These are phyloP conservation scores for Heritiera fomes DNA, from an alignment of 345 rosid species.

Conservation along the genomic window DNA sequence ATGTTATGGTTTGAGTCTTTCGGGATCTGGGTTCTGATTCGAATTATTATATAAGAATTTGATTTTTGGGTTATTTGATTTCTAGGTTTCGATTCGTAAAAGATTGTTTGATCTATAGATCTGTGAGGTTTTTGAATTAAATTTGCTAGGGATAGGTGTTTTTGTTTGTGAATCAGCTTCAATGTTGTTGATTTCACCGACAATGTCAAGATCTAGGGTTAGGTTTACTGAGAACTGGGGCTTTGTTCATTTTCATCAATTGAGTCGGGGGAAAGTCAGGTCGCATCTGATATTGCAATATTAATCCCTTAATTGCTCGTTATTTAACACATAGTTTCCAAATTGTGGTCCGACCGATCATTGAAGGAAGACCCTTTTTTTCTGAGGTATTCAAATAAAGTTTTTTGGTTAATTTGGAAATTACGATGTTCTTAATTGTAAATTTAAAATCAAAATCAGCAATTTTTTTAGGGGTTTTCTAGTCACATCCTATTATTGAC, in stretches of 20 bases:
- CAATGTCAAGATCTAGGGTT: constrained; percentile 41
- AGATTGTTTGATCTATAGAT: constrained; percentile 21
- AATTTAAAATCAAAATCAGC: neutral
- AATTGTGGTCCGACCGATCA: constrained; percentile 23
- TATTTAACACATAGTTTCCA: constrained; percentile 12
- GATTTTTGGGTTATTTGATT: neutral
- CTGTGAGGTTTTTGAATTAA: neutral
- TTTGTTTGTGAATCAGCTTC: neutral
- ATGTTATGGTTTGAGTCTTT: constrained; percentile 6
- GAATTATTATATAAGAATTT: neutral
- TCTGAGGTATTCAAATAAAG: constrained; percentile 27
- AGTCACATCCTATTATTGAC: too few relatives aligned
- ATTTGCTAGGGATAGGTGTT: neutral
- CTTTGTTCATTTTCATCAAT: constrained; percentile 2
- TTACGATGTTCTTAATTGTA: neutral
- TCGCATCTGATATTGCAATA: neutral
- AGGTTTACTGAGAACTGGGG: constrained; percentile 28
- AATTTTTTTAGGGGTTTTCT: too few relatives aligned
- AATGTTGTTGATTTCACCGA: constrained; percentile 19
- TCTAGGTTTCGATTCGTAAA: constrained; percentile 11
- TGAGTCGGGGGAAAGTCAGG: constrained; percentile 10
- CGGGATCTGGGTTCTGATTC: neutral
- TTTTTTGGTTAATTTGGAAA: constrained; percentile 5
- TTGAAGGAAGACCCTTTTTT: constrained; percentile 26
- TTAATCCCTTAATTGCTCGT: neutral